These are phyloP conservation scores for Corymbia maculata DNA, from an alignment of 345 rosid genomes.

Conservation along the genomic window DNA sequence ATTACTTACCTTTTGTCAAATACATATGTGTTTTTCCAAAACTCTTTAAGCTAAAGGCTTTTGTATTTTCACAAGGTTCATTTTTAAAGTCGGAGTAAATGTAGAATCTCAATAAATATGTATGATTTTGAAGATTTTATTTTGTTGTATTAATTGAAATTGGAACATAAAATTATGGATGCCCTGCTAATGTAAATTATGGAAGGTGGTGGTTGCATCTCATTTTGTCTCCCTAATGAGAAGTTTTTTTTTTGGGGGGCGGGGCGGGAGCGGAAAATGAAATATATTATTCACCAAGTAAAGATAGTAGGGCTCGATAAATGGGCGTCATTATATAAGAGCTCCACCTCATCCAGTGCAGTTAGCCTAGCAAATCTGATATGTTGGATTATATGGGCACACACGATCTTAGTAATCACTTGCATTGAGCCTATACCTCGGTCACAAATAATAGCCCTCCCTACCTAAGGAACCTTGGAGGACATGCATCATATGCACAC, in stretches of 20 bases:
- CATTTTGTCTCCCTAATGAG: neutral
- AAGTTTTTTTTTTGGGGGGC: neutral
- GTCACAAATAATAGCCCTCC: neutral
- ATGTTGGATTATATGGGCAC: neutral
- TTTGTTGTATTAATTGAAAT: neutral
- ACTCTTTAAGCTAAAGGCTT: too few relatives aligned
- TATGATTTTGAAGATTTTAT: neutral
- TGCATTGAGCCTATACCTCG: neutral
- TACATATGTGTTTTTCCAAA: too few relatives aligned
- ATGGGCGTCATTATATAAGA: too few relatives aligned
- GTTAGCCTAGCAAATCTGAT: neutral
- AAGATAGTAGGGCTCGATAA: too few relatives aligned
- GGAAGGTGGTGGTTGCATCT: neutral
- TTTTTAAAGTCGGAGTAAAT: too few relatives aligned
- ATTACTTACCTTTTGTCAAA: too few relatives aligned
- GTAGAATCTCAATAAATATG: neutral
- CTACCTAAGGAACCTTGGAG: fast-evolving
- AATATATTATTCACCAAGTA: too few relatives aligned
- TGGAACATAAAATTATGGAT: neutral
- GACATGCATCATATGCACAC: neutral
- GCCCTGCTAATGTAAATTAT: neutral
- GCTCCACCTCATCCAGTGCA: neutral
- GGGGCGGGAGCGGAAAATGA: too few relatives aligned
- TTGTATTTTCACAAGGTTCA: too few relatives aligned
- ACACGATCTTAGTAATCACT: neutral